Evolutionary conservation across 2,329 filamentous ascomycete genomes (phyloP).

Genomic region (Xylaria multiplex): DNA sequence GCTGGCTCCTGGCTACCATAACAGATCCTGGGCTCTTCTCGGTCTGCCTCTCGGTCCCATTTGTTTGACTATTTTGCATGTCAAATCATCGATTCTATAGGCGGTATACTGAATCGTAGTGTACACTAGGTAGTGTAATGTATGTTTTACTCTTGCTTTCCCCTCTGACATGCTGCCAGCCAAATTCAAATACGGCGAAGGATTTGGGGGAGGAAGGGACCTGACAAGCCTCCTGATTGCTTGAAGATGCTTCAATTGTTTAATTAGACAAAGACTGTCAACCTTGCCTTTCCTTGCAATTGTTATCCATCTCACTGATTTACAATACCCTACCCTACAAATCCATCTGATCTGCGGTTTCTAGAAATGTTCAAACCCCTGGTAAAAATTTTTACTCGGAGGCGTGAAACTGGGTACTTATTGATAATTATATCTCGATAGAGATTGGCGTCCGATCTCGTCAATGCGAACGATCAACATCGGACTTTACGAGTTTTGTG

Average conservation of each 20-base stretch:
- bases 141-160: neutral
- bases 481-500: slow-evolving; percentile 13
- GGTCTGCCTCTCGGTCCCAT: slow-evolving; percentile 36
- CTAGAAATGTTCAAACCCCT: slow-evolving; percentile 13
- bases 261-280: slow-evolving; percentile 14
- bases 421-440: slow-evolving; percentile 23
- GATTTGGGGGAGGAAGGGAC: slow-evolving; percentile 3
- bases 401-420: slow-evolving; percentile 13
- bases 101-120: too few species aligned
- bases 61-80: slow-evolving; percentile 31
- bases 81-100: slow-evolving; percentile 14
- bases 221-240: slow-evolving; percentile 17
- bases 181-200: slow-evolving; percentile 25
- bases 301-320: neutral
- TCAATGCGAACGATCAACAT: slow-evolving; percentile 32
- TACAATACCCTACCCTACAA: neutral
- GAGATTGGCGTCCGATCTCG: slow-evolving; percentile 19
- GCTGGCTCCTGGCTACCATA: slow-evolving; percentile 1
- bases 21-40: slow-evolving; percentile 22
- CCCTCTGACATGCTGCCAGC: slow-evolving; percentile 26
- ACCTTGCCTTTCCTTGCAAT: neutral
- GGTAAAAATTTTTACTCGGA: slow-evolving; percentile 19
- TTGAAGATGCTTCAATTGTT: slow-evolving; percentile 10
- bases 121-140: too few species aligned
- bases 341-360: slow-evolving; percentile 14